These are phyloP conservation scores for Spergularia marina DNA, from an alignment of 148 eudicot genomes.

Conservation along the genomic window DNA sequence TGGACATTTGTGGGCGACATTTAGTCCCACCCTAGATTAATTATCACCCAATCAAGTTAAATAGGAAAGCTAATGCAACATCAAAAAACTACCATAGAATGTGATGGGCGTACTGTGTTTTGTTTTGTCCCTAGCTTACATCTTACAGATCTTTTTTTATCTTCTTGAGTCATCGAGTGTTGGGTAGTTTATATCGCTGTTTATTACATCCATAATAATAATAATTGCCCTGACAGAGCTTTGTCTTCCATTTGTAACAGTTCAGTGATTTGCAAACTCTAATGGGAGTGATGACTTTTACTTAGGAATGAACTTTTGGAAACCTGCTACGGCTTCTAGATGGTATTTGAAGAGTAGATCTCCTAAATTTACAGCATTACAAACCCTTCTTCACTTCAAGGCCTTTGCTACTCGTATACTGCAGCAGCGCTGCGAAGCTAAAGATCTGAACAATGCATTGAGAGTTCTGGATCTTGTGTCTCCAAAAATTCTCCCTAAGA, in stretches of 20 bases:
- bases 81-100: background rate
- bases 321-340: background rate
- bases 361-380: constrained; percentile 7
- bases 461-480: constrained; percentile 36
- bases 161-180: background rate
- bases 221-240: background rate
- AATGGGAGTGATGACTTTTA: background rate
- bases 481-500: constrained; percentile 23
- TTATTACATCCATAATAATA: background rate
- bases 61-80: background rate
- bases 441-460: constrained; percentile 25
- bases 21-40: too few relatives aligned
- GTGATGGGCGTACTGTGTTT: background rate
- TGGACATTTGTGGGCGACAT: too few relatives aligned
- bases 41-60: background rate
- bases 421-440: constrained; percentile 14
- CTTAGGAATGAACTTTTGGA: constrained; percentile 25
- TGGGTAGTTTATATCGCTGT: background rate
- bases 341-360: constrained; percentile 10
- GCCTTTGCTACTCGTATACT: constrained; percentile 21
- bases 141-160: background rate
- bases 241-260: background rate
- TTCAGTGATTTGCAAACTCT: background rate
- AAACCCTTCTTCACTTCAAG: constrained; percentile 14
- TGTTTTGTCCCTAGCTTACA: background rate